These are phyloP conservation scores for Talaromyces borbonicus DNA, from an alignment of 495 filamentous ascomycete genomes.

Conservation along the genomic window DNA sequence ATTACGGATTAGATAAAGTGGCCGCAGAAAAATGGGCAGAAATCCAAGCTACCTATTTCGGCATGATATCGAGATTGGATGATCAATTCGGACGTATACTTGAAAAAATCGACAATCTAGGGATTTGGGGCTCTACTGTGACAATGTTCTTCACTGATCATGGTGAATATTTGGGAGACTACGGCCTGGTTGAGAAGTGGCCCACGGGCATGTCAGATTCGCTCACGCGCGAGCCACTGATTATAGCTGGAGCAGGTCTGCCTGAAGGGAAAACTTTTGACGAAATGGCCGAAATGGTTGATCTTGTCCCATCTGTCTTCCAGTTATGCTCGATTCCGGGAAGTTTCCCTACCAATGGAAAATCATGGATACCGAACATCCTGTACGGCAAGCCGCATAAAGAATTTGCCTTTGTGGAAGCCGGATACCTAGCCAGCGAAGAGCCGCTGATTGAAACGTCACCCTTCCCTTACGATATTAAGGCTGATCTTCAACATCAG, in stretches of 20 bases:
- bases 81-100: constrained; percentile 16
- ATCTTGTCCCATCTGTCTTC: constrained; percentile 19
- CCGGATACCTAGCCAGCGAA: constrained; percentile 15
- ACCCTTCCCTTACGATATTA: constrained; percentile 20
- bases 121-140: constrained; percentile 14
- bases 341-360: constrained; percentile 16
- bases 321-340: constrained; percentile 15
- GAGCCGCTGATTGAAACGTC: constrained; percentile 18
- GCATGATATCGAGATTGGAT: constrained; percentile 19
- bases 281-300: constrained; percentile 22
- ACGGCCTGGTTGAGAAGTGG: constrained; percentile 22
- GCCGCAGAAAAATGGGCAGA: constrained; percentile 16
- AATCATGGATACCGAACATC: constrained; percentile 12
- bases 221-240: constrained; percentile 18
- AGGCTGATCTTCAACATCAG: constrained; percentile 18
- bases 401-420: constrained; percentile 17
- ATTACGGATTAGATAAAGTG: constrained; percentile 14
- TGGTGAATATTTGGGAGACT: constrained; percentile 19
- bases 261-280: constrained; percentile 14
- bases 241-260: constrained; percentile 19
- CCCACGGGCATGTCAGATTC: constrained; percentile 18
- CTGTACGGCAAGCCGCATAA: constrained; percentile 12
- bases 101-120: constrained; percentile 8
- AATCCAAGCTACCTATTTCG: constrained; percentile 18
- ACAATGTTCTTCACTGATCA: constrained; percentile 21